A percentile compares a stretch with the other conserved stretches of the same genome.
Conservation (phyloP, 129 eudicot species). For the Flaveria bidentis region DNA sequence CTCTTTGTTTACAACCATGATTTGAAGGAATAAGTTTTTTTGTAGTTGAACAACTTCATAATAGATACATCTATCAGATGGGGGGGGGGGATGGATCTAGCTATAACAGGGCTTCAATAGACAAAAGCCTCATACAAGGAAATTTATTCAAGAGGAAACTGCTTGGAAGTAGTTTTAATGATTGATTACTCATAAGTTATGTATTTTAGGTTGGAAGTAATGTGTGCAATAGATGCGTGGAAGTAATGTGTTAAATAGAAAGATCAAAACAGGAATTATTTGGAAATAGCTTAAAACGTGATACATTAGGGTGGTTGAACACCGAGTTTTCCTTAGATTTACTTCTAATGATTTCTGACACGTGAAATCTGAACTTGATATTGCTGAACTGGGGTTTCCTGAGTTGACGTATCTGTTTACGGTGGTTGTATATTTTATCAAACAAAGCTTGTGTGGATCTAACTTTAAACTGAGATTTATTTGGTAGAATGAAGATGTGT, state of each 20-base stretch:
- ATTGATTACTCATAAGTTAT: background rate
- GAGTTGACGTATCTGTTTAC: background rate
- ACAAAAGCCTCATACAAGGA: background rate
- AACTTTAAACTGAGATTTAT: background rate
- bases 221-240: slow-evolving; percentile 1
- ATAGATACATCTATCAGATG: background rate
- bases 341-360: background rate
- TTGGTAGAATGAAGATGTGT: background rate
- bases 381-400: background rate
- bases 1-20: background rate
- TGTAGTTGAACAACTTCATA: slow-evolving; percentile 7
- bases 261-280: background rate
- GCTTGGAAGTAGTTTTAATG: background rate
- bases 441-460: background rate
- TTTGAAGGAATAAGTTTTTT: slow-evolving; percentile 13
- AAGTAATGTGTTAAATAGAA: slow-evolving; percentile 5
- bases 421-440: background rate
- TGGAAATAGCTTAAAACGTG: background rate
- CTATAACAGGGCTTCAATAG: background rate
- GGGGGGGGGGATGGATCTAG: slow-evolving; percentile 18
- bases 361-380: background rate
- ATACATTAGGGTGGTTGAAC: slow-evolving; percentile 6
- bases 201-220: background rate
- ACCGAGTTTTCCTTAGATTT: background rate
- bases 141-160: background rate